Conservation (phyloP, 495 filamentous ascomycete genomes). For the Melanomma pulvis-pyrius region DNA sequence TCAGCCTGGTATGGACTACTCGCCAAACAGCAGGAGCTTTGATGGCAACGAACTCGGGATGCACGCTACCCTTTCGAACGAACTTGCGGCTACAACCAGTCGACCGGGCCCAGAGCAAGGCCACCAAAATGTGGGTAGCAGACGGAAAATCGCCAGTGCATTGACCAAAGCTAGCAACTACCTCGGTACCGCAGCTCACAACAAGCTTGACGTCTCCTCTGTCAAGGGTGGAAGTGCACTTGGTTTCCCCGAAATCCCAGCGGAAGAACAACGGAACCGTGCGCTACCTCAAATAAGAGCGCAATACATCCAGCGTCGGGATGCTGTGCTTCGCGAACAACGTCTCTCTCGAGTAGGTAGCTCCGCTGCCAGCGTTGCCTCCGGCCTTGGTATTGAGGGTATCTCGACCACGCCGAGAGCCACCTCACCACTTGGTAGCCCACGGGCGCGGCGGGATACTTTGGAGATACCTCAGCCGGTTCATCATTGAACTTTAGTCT, state of each 20-base stretch:
- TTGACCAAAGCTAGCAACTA: constrained; percentile 36
- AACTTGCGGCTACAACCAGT: not conserved
- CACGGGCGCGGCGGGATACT: too few species aligned
- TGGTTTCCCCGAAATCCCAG: constrained; percentile 56
- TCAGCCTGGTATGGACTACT: not conserved
- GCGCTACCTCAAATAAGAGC: constrained; percentile 46
- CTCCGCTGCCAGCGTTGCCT: too few species aligned
- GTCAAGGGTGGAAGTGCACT: constrained; percentile 48
- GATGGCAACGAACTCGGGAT: not conserved
- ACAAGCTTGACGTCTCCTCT: constrained; percentile 44
- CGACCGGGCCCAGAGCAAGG: not conserved
- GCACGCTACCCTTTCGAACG: not conserved
- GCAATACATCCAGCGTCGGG: too few species aligned
- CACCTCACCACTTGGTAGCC: too few species aligned
- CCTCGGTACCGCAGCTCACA: constrained; percentile 48
- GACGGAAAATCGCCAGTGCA: constrained; percentile 15
- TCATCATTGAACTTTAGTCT: too few species aligned
- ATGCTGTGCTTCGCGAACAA: too few species aligned
- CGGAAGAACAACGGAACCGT: constrained; percentile 51
- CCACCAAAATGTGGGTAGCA: too few species aligned
- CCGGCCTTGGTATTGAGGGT: too few species aligned
- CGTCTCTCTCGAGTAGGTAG: too few species aligned
- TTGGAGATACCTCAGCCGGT: too few species aligned
- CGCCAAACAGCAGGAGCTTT: too few species aligned
- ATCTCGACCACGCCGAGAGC: too few species aligned